Evolutionary conservation across 106 monocot species (phyloP).

Genomic region (Xerophyta viscosa): DNA sequence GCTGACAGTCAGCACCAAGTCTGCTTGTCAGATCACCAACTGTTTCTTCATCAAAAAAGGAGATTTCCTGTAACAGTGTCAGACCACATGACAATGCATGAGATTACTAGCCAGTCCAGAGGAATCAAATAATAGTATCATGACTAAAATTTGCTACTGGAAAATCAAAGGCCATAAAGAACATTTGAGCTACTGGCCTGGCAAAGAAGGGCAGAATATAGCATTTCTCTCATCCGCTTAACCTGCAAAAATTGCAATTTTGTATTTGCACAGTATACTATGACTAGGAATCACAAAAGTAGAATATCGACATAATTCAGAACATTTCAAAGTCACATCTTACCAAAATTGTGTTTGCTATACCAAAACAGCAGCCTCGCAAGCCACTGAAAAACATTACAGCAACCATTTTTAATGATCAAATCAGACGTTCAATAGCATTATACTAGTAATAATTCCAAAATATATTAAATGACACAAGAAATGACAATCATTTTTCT

Average conservation of each 20-base stretch:
- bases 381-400: slow-evolving; percentile 58
- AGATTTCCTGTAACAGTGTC: slow-evolving; percentile 68
- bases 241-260: slow-evolving; percentile 38
- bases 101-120: no score
- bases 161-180: not conserved
- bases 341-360: slow-evolving; percentile 98
- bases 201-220: slow-evolving; percentile 64
- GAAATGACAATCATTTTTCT: no score
- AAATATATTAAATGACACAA: no score
- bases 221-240: slow-evolving; percentile 79
- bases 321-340: slow-evolving; percentile 1
- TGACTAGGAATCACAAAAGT: not conserved
- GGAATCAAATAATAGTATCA: no score
- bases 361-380: slow-evolving; percentile 76
- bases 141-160: no score
- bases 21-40: slow-evolving; percentile 96
- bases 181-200: slow-evolving; percentile 42
- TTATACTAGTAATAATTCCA: no score
- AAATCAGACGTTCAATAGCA: not conserved
- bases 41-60: slow-evolving; percentile 88
- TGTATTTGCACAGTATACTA: not conserved
- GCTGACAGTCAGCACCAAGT: slow-evolving; percentile 95
- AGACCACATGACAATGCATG: no score
- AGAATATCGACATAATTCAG: no score
- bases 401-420: slow-evolving; percentile 13